A percentile compares a stretch with the other conserved stretches of the same genome.
These are phyloP conservation scores for Penicillium sp. DNA, from an alignment of 2,329 filamentous ascomycete genomes.

Conservation along the genomic window DNA sequence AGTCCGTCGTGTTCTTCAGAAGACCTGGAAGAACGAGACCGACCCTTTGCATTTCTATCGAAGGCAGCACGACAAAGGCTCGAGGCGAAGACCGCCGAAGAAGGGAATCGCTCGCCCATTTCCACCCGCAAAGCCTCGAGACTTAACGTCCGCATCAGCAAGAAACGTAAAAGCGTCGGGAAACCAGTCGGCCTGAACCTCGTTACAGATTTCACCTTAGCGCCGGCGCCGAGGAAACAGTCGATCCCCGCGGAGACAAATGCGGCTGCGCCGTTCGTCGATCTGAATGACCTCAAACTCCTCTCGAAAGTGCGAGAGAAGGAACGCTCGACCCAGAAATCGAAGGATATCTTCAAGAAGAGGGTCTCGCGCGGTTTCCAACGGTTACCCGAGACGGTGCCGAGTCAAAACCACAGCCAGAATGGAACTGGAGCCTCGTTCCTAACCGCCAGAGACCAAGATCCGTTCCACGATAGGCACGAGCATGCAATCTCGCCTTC, in stretches of 20 bases:
- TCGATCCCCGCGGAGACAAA: conserved; percentile 3
- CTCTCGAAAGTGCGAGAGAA: conserved; percentile 29
- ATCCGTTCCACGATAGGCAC: conserved; percentile 20
- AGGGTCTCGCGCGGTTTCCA: conserved; percentile 16
- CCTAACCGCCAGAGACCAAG: conserved; percentile 11
- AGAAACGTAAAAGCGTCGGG: conserved; percentile 21
- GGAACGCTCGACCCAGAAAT: conserved; percentile 23
- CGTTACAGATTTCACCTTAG: conserved; percentile 34
- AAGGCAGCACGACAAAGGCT: conserved; percentile 19
- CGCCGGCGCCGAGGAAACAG: conserved; percentile 9
- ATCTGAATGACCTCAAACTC: conserved; percentile 32
- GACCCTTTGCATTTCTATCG: conserved; percentile 27
- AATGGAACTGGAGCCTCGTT: conserved; percentile 11
- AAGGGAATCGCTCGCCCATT: conserved; percentile 4
- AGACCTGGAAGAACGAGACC: conserved; percentile 21
- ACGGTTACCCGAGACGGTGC: conserved; percentile 9
- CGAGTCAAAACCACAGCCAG: neutral
- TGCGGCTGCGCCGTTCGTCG: conserved; percentile 24
- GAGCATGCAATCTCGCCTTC: conserved; percentile 37
- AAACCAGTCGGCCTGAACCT: conserved; percentile 36
- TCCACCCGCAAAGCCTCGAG: conserved; percentile 9
- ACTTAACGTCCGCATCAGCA: conserved; percentile 13
- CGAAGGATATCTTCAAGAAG: conserved; percentile 19
- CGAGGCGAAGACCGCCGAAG: conserved; percentile 6
- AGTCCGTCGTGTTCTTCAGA: conserved; percentile 33